A percentile compares a stretch with the other conserved stretches of the same genome.
These are phyloP conservation scores for Suhomyces coccinellae DNA, from an alignment of 1,139 yeast genomes.

Conservation along the genomic window DNA sequence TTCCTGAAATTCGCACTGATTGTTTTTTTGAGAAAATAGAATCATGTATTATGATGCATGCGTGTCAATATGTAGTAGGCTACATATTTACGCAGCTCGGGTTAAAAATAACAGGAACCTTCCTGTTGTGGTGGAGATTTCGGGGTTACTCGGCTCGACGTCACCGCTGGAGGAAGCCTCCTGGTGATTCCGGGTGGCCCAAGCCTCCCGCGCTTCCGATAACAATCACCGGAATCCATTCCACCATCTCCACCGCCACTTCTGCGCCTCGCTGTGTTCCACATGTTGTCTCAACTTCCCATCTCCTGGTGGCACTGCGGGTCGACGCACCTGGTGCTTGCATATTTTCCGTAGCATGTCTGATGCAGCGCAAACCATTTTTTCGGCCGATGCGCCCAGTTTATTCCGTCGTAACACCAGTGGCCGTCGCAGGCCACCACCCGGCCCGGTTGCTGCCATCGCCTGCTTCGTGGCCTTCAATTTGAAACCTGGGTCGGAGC, in stretches of 20 bases:
- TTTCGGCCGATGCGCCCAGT: background rate
- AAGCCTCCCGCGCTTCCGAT: background rate
- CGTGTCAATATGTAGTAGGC: slow-evolving; percentile 1
- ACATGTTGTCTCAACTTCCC: background rate
- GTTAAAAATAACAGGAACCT: background rate
- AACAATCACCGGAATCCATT: too few species aligned
- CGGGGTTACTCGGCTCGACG: background rate
- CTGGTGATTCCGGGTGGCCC: background rate
- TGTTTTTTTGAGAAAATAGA: slow-evolving; percentile 8
- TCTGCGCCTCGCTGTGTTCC: too few species aligned
- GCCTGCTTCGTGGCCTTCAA: background rate
- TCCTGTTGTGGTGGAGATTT: background rate
- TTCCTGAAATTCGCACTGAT: slow-evolving; percentile 2
- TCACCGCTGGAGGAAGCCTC: background rate
- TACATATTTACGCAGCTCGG: slow-evolving; percentile 4
- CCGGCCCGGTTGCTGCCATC: too few species aligned
- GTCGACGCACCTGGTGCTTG: background rate
- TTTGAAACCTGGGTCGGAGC: background rate
- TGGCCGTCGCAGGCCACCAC: too few species aligned
- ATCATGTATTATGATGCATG: background rate
- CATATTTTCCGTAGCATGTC: background rate
- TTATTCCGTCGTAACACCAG: background rate
- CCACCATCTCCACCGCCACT: too few species aligned
- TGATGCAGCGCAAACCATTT: background rate
- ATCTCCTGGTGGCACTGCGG: background rate